These are phyloP conservation scores for Chenopodium quinoa DNA, from an alignment of 148 eudicot species.

Conservation along the genomic window DNA sequence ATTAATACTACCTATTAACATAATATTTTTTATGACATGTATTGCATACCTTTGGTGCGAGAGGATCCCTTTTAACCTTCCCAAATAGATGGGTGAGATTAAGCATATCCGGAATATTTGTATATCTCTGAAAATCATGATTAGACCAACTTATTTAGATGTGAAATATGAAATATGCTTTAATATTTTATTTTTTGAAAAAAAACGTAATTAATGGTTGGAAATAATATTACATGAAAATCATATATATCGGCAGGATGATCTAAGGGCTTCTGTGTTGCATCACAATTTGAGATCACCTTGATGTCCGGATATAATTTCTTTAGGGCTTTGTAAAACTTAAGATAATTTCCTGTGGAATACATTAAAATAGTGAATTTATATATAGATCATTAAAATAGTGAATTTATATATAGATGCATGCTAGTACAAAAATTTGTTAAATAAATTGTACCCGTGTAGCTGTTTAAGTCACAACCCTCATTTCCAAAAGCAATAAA, in stretches of 20 bases:
- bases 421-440: not conserved
- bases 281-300: slow-evolving; percentile 34
- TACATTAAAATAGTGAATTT: no score
- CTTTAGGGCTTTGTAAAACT: slow-evolving; percentile 28
- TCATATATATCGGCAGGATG: slow-evolving; percentile 37
- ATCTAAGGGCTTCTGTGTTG: slow-evolving; percentile 19
- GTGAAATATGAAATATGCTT: no score
- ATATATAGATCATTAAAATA: not conserved
- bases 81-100: slow-evolving; percentile 15
- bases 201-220: slow-evolving; percentile 3
- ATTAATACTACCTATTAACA: no score
- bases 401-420: no score
- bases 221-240: slow-evolving; percentile 30
- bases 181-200: no score
- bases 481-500: slow-evolving; percentile 81
- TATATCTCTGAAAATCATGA: slow-evolving; percentile 16
- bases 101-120: slow-evolving; percentile 16
- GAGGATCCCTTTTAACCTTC: not conserved
- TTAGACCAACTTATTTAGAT: no score
- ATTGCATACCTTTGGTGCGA: slow-evolving; percentile 27
- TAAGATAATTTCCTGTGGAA: slow-evolving; percentile 53
- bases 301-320: slow-evolving; percentile 29
- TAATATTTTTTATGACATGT: no score
- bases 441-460: not conserved
- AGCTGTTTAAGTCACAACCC: slow-evolving; percentile 35